Conservation (phyloP, 352 stramenopile genomes). For the Phytopythium ostracodes region DNA sequence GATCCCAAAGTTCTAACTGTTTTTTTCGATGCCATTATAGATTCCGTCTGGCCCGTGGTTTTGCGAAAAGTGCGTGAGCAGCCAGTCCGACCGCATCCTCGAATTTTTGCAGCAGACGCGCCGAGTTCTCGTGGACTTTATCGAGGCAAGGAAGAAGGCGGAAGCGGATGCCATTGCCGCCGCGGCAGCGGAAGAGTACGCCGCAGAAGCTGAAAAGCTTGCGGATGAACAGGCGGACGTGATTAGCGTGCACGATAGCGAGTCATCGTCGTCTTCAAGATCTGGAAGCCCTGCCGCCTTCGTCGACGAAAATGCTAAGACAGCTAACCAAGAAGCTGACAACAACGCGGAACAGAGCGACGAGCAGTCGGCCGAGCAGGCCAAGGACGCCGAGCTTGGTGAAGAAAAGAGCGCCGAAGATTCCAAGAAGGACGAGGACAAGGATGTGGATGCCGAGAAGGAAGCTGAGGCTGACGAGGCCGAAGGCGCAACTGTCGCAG, state of each 20-base stretch:
- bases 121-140: conserved; percentile 42
- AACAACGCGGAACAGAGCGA: neutral
- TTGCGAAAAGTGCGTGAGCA: conserved; percentile 50
- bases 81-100: conserved; percentile 51
- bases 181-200: neutral
- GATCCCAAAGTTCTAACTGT: no score
- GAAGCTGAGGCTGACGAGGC: neutral
- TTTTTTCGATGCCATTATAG: no score
- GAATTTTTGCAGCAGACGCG: conserved; percentile 65
- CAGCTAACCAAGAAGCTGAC: neutral
- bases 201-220: neutral
- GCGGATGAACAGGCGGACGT: conserved; percentile 9
- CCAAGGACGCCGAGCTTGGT: neutral
- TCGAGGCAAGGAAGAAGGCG: conserved; percentile 18
- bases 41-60: conserved; percentile 31
- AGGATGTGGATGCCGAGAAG: neutral
- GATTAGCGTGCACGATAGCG: conserved; percentile 6
- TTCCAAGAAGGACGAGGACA: neutral
- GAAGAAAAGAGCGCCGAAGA: neutral
- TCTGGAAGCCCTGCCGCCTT: neutral
- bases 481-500: neutral
- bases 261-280: neutral
- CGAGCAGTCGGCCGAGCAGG: neutral
- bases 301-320: neutral
- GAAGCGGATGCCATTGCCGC: neutral